phyloP scores from a whole-genome alignment of 805 yeast species.

The Lipomyces starkeyi region DNA sequence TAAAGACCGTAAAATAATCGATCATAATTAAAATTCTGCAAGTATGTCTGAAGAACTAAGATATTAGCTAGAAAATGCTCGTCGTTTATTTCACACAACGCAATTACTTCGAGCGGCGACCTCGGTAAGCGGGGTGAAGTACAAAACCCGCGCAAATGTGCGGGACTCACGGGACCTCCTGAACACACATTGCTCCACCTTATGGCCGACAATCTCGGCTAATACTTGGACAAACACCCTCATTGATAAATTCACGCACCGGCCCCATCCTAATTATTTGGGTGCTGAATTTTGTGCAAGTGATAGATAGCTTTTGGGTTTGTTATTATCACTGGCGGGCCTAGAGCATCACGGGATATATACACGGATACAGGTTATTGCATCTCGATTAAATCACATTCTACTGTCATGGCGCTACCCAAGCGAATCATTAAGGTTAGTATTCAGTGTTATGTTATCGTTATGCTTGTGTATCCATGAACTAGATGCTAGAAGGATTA shows the following conservation, averaged over 20 bases:
- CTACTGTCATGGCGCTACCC: slow-evolving; percentile 59
- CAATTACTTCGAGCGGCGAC: no score
- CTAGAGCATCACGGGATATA: background rate
- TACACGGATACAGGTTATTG: background rate
- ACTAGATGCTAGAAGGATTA: background rate
- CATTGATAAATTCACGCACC: background rate
- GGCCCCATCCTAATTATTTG: no score
- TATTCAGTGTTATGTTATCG: background rate
- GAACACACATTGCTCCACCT: background rate
- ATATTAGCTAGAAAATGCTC: background rate
- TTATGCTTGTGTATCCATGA: background rate
- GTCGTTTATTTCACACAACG: background rate
- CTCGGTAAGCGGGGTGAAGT: background rate
- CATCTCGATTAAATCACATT: background rate
- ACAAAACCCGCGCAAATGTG: background rate
- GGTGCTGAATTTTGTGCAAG: background rate
- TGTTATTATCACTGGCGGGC: background rate
- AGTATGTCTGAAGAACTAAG: background rate
- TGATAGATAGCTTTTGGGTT: background rate
- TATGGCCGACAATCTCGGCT: background rate
- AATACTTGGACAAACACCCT: background rate
- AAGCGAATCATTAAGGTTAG: slow-evolving; percentile 87
- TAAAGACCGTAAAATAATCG: slow-evolving; percentile 57
- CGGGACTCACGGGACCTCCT: background rate
- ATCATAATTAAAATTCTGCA: slow-evolving; percentile 46